Percentiles rank a stretch among this genome's conserved stretches.
phyloP scores from a whole-genome alignment of 2,329 filamentous ascomycete genomes.

The Epichloe glyceriae region DNA sequence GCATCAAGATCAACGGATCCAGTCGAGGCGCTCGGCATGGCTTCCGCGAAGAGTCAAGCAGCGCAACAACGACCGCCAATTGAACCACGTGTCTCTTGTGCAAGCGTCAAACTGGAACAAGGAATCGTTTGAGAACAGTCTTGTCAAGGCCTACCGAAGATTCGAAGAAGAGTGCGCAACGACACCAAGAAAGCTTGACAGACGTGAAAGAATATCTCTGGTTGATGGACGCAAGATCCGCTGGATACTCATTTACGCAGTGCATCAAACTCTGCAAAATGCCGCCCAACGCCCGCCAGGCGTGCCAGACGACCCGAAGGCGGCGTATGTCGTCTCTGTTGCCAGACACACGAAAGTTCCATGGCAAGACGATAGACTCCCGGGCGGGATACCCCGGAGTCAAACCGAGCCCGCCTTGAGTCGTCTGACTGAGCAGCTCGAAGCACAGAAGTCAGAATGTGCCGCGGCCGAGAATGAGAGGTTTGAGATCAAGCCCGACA shows the following conservation, averaged over 20 bases:
- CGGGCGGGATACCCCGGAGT: conserved; percentile 15
- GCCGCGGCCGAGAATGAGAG: conserved; percentile 4
- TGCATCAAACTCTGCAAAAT: conserved; percentile 57
- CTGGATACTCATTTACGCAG: conserved; percentile 65
- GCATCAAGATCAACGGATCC: conserved; percentile 19
- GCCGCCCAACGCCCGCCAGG: conserved; percentile 49
- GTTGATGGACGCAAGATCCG: conserved; percentile 62
- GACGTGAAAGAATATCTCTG: conserved; percentile 36
- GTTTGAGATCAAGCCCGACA: conserved; percentile 39
- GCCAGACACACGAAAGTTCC: conserved; percentile 30
- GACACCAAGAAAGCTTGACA: conserved; percentile 38
- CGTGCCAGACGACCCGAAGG: conserved; percentile 41
- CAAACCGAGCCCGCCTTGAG: conserved; percentile 16
- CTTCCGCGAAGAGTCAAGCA: conserved; percentile 26
- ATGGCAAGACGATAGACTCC: conserved; percentile 26
- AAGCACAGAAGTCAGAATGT: conserved; percentile 3
- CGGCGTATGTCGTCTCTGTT: conserved; percentile 43
- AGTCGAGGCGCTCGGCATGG: conserved; percentile 27
- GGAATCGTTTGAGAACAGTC: conserved; percentile 30
- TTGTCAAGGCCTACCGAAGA: conserved; percentile 54
- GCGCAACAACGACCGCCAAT: conserved; percentile 34
- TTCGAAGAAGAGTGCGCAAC: conserved; percentile 52
- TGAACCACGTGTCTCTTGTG: conserved; percentile 39
- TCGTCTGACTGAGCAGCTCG: conserved; percentile 6
- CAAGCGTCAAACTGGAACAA: conserved; percentile 35